phyloP scores from a whole-genome alignment of 371 early-diverging fungal species.

The Actinomortierella ambigua region DNA sequence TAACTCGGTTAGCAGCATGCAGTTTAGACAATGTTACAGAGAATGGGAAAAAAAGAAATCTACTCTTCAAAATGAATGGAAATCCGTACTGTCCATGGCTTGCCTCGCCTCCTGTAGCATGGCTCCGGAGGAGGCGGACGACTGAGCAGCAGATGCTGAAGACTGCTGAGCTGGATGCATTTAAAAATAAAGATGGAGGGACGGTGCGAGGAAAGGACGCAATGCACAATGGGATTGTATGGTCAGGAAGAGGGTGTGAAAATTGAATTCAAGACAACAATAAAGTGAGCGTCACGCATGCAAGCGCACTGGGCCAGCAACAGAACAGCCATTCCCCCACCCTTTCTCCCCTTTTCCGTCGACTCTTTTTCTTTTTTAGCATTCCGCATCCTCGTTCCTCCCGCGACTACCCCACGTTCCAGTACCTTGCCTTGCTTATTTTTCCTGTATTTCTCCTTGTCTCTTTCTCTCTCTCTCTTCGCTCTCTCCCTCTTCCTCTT shows the following conservation, averaged over 20 bases:
- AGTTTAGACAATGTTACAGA: too few relatives aligned
- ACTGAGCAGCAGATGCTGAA: conserved; percentile 11
- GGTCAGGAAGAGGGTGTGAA: neutral
- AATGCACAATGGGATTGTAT: neutral
- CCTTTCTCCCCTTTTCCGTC: neutral
- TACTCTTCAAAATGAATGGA: neutral
- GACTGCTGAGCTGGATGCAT: too few relatives aligned
- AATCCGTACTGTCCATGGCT: conserved; percentile 41
- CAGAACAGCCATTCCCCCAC: neutral
- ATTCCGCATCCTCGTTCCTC: neutral
- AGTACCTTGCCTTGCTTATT: neutral
- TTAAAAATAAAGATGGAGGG: neutral
- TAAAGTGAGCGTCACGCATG: neutral
- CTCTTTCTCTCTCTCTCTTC: neutral
- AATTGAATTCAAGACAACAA: conserved; percentile 6
- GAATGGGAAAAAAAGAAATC: neutral
- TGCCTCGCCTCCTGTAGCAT: conserved; percentile 36
- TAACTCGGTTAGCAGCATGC: neutral
- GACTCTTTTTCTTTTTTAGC: neutral
- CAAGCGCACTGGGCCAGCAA: neutral
- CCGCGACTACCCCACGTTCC: neutral
- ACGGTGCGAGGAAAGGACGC: neutral
- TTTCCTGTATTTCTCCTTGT: neutral
- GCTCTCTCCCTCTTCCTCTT: neutral
- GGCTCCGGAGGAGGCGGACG: conserved; percentile 21